Base-by-base conservation (phyloP, 179 eudicot species). In the Silene vulgaris region DNA sequence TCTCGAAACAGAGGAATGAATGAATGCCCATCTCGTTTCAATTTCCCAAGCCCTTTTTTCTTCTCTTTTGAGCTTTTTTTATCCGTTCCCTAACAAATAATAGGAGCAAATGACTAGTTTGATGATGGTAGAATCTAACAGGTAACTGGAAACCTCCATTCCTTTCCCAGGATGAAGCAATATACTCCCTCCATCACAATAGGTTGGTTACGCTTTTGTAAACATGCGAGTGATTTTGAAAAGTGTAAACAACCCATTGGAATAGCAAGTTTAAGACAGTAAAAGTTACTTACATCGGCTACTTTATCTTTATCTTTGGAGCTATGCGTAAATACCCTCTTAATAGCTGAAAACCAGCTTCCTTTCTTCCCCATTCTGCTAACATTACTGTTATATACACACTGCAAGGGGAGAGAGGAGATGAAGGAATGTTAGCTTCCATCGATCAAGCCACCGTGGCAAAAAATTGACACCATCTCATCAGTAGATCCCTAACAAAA, bases 261-360 rank as follows among this genome's bases (percentile, higher is more conserved):
- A 50, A 56, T 6, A 29, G 62, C 65, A n/a, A 43, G 12, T 21
- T 16, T 12, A 8, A 76, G 75, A 66, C 45, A 45, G 50, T 23
- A 43, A 72, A 29, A 40, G 64, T 3, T 13, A 85, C 97, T 90
- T 84, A 92, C 98, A 84, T 89, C 83, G 45, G 82, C 75, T 80
- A 87, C 81, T 80, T 88, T 92, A 76, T 90, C 81, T 80, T 88
- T 92, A 76, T 90, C 97, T 82, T 90, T 92, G 16, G 97, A 89
- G 86, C 76, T 86, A 83, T 88, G 89, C 30, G 81, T 74, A 69
- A 95, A 95, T 75, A 86, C 97, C 89, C 82, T 87, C 85, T 90
- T 95, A 77, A 95, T 92, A 40, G 93, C 97, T 76, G 99, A 90
- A 88, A 92, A 88, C 97, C 97, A 95, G 86, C 91, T 90, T 79